phyloP scores from a whole-genome alignment of 495 filamentous ascomycete species.

The Podospora australis region DNA sequence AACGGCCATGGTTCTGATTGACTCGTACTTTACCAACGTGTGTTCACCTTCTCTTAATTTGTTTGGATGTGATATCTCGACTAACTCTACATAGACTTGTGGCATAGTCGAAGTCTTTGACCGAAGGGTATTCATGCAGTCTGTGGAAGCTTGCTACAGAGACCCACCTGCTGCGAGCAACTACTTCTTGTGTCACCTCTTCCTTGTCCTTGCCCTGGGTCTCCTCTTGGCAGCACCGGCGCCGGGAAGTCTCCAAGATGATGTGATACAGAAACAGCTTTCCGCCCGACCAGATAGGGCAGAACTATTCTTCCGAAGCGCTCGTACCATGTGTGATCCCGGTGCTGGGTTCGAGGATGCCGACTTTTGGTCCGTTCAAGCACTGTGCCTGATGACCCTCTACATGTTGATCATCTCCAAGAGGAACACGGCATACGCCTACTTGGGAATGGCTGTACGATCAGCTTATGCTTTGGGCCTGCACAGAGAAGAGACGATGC shows the following conservation, averaged over 20 bases:
- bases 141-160: slow-evolving; percentile 45
- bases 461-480: slow-evolving; percentile 55
- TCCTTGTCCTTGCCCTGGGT: slow-evolving; percentile 54
- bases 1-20: slow-evolving; percentile 48
- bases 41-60: slow-evolving; percentile 12
- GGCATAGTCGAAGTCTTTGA: slow-evolving; percentile 53
- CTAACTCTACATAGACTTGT: slow-evolving; percentile 40
- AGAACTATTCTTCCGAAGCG: slow-evolving; percentile 54
- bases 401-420: slow-evolving; percentile 53
- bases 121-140: slow-evolving; percentile 39
- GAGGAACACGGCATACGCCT: slow-evolving; percentile 54
- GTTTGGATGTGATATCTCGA: slow-evolving; percentile 2
- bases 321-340: slow-evolving; percentile 49
- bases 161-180: slow-evolving; percentile 45
- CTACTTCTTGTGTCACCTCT: slow-evolving; percentile 47
- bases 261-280: slow-evolving; percentile 45
- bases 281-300: slow-evolving; percentile 41
- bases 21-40: slow-evolving; percentile 57
- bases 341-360: slow-evolving; percentile 54
- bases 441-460: slow-evolving; percentile 57
- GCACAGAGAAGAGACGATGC: slow-evolving; percentile 55
- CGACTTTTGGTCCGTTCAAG: slow-evolving; percentile 58
- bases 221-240: slow-evolving; percentile 49
- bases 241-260: slow-evolving; percentile 40
- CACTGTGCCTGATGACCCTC: slow-evolving; percentile 52